Base-by-base conservation (phyloP, 768 basidiomycete species). In the Baorangia bicolor region DNA sequence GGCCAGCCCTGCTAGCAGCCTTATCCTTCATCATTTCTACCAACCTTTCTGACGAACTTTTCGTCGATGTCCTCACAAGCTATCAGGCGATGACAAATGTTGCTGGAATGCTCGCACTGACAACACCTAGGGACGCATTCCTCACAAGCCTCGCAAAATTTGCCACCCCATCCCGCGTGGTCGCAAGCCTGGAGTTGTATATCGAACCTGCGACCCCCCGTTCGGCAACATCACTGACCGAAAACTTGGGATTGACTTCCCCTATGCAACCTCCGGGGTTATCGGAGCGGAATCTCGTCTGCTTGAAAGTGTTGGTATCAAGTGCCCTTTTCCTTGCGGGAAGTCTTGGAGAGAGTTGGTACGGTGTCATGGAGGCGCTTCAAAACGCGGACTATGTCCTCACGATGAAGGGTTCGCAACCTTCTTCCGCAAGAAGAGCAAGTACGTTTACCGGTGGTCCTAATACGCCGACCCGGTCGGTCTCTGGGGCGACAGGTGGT, bases 331-430 rank as follows among this genome's bases (percentile, higher is more conserved):
- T 90, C 68, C 78, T 98, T 10, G 90, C 92, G 0, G 91, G 90
- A 0, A 88, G 87, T 53, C 80, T 97, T 7, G 93, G 87, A n/a
- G 81, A 86, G 55, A 92, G 89, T 56, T 98, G 96, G 96, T 96
- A 92, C 69, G 81, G 87, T 42, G 82, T 98, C 10, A 77, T 98
- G 49, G 95, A 98, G 65, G 85, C 89, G 1, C 73, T 98, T 23
- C 96, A 98, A 73, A 98, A 94, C 61, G 95, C 96, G 8, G 94
- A 96, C 64, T 94, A 94, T 63, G 90, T 99, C 20, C 76, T 98
- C 20, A 83, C 82, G 10, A 76, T 80, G 63, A 88, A 85, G 71
- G 83, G 78, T 3, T 73, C 72, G 2, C 71, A 70, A 30, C 59
- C 64, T 30, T 55, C 71, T 8, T 59, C 67, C 5, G 67, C 61